Evolutionary conservation across 805 yeast species (phyloP).

Genomic region (Schwanniomyces sp.): DNA sequence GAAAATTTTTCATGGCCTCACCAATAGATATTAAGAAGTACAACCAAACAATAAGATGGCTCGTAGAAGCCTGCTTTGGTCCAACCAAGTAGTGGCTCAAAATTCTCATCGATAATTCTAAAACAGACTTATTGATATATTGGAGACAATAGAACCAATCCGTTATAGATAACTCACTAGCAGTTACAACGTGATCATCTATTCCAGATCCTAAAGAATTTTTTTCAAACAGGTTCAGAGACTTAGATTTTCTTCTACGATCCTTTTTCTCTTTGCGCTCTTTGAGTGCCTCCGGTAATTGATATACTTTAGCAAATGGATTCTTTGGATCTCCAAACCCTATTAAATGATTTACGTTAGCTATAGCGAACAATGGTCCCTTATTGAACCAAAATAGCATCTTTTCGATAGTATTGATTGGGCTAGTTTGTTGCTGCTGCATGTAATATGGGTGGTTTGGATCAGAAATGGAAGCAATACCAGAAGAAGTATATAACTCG

Average conservation of each 20-base stretch:
- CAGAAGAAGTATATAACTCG: constrained; percentile 35
- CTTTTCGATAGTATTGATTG: constrained; percentile 42
- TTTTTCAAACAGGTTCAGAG: constrained; percentile 10
- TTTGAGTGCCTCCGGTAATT: constrained; percentile 66
- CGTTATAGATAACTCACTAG: constrained; percentile 30
- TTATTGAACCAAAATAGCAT: constrained; percentile 75
- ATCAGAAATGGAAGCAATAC: constrained; percentile 27
- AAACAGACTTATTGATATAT: constrained; percentile 58
- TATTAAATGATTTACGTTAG: constrained; percentile 70
- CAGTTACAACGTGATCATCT: constrained; percentile 31
- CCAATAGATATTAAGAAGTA: constrained; percentile 69
- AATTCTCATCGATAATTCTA: constrained; percentile 69
- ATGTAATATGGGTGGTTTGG: constrained; percentile 33
- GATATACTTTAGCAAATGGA: constrained; percentile 75
- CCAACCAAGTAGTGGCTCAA: constrained; percentile 66
- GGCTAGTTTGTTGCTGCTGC: constrained; percentile 16
- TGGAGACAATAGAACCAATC: constrained; percentile 62
- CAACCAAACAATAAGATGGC: constrained; percentile 76
- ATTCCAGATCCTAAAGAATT: constrained; percentile 15
- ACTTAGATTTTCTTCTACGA: constrained; percentile 48
- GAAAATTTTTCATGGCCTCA: constrained; percentile 47
- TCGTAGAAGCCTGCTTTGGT: constrained; percentile 67
- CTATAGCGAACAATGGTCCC: constrained; percentile 71
- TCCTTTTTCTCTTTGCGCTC: constrained; percentile 75
- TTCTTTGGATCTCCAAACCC: constrained; percentile 77